Evolutionary conservation across 768 basidiomycete genomes (phyloP), one percentile per base, ranked within the genome.

Genomic region (Butyriboletus loyo): DNA sequence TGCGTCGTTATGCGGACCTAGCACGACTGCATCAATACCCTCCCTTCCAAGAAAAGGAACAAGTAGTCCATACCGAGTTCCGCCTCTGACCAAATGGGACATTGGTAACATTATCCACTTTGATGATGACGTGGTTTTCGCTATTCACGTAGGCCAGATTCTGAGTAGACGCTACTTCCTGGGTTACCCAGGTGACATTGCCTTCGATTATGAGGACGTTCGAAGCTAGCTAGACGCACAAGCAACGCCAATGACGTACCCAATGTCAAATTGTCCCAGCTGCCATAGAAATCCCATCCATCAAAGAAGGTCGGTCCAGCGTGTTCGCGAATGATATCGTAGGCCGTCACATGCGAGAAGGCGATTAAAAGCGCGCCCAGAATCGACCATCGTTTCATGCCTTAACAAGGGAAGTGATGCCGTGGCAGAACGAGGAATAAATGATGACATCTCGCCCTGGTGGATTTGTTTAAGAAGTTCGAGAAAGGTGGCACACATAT

Each of bases 31-130:
- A 51, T 52, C 31, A 50, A 34, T 31, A 25, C 38, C 3, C 25
- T 1, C 14, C 19, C 0, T 27, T 24, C 42, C n/a, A 17, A 24
- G 7, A 35, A 27, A 25, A 22, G 39, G 38, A 40, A 9, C 25
- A 3, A 32, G 3, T 9, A 1, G 19, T n/a, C 4, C 49, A 2
- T 53, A 89, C 87, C 27, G 87, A 78, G 57, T 84, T 80, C 37
- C 89, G 73, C 55, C 81, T 77, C 39, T 80, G 61, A 50, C 77
- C 76, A 24, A 65, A 68, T 15, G 73, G 67, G 1, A 89, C 77
- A 40, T 75, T 75, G 11, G 81, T 82, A 8, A 71, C 68, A 62
- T 89, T 89, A 73, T 92, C 89, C 7, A 92, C 89, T 60, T 78
- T 83, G 44, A 93, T 73, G 55, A 93, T 76, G 6, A 83, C 85